Base-by-base conservation (phyloP, 306 rosid species). In the Malus sylvestris region DNA sequence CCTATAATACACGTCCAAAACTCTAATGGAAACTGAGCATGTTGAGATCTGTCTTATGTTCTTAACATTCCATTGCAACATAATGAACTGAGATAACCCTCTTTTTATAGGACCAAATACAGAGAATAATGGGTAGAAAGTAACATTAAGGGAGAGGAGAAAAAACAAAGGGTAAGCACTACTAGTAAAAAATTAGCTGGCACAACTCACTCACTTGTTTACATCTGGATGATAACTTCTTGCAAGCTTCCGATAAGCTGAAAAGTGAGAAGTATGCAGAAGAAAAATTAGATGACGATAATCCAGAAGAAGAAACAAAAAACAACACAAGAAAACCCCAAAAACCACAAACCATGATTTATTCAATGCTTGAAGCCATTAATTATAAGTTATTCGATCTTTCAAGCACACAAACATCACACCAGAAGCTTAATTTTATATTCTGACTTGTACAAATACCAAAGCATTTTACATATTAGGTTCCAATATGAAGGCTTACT, bases 221-320 rank as follows among this genome's bases (percentile, higher is more conserved):
- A 95, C 99, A 80, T 95, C 99, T 18, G 99, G 99, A 80, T 95
- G 99, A 82, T 76, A 92, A 82, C 79, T 91, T 79, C 99, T 89
- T 49, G 99, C 99, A 79, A 95, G 98, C 85, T 91, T 95, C 85
- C 99, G 88, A 70, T 95, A 95, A 70, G 98, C 99, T 95, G 97
- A 82, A 90, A 81, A 32, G 63, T 72, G 51, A 77, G 79, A 68
- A 79, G 69, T n/a, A 62, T 4, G 59, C 25, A 49, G 29, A 76
- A 59, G 59, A 62, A 46, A 72, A 19, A 7, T 44, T 33, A 62
- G 30, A 32, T 25, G 22, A 49, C 0, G 5, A 16, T 13, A 57
- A 44, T 45, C 61, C 11, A 33, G 20, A 32, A n/a, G 27, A n/a
- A 40, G 12, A 52, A n/a, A 61, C 30, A 10, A 63, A 67, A 3